These are phyloP conservation scores for Ocimum tenuiflorum DNA, from an alignment of 257 asterid genomes.

Conservation along the genomic window DNA sequence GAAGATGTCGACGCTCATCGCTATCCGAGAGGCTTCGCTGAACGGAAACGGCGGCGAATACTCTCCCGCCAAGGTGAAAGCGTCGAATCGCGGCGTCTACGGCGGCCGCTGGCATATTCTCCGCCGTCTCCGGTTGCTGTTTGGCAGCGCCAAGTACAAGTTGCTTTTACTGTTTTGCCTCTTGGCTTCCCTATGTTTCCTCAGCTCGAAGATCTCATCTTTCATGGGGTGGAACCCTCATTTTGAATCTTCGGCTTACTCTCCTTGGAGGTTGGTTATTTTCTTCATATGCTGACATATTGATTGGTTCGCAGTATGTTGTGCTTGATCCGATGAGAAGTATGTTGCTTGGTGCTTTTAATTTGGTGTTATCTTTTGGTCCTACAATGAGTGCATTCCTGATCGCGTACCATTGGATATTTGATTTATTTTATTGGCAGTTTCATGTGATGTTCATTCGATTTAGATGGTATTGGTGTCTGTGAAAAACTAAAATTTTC, in stretches of 20 bases:
- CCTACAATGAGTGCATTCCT: neutral
- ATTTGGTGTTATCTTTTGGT: neutral
- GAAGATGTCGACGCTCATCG: conserved; percentile 41
- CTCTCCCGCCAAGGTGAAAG: conserved; percentile 58
- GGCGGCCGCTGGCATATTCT: conserved; percentile 46
- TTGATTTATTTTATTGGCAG: too few species aligned
- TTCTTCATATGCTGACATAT: neutral
- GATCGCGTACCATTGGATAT: neutral
- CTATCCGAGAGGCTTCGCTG: conserved; percentile 40
- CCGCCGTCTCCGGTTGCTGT: conserved; percentile 37
- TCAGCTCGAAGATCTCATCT: conserved; percentile 33
- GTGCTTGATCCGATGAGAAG: neutral
- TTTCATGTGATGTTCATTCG: neutral
- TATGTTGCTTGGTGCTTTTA: neutral
- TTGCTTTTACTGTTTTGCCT: conserved; percentile 30
- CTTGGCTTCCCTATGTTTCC: conserved; percentile 22
- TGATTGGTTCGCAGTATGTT: neutral
- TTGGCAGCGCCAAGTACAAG: conserved; percentile 42
- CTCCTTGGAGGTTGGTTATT: conserved; percentile 36
- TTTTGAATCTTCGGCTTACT: conserved; percentile 30
- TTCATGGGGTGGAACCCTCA: conserved; percentile 56
- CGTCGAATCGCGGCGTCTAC: conserved; percentile 44
- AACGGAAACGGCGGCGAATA: conserved; percentile 38
- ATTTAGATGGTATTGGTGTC: neutral
- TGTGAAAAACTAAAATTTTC: neutral